A percentile compares a stretch with the other conserved stretches of the same genome.
Conservation (phyloP, 305 asterid species). For the Solanum hybrid region DNA sequence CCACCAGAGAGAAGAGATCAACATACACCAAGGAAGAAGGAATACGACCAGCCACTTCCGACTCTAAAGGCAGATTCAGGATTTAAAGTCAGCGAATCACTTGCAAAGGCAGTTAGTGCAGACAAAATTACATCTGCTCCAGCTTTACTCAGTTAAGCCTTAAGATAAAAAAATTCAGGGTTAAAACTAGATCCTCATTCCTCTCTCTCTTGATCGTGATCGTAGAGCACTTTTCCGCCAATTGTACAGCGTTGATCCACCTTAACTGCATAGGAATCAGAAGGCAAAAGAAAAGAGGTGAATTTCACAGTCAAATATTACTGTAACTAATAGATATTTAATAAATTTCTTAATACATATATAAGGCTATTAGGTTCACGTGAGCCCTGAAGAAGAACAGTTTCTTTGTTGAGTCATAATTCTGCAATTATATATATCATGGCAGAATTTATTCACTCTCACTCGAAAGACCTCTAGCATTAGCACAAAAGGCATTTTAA, state of each 20-base stretch:
- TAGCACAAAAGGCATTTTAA: slow-evolving; percentile 21
- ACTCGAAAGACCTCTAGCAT: slow-evolving; percentile 23
- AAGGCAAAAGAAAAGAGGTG: neutral
- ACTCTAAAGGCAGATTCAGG: neutral
- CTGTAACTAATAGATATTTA: neutral
- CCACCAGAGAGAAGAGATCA: neutral
- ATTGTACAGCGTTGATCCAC: neutral
- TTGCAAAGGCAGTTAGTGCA: neutral
- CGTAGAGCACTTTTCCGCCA: neutral
- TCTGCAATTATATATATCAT: slow-evolving; percentile 14
- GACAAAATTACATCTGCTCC: neutral
- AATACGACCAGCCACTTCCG: neutral
- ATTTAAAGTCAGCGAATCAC: neutral
- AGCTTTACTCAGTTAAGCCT: neutral
- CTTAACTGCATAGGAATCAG: neutral
- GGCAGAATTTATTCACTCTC: slow-evolving; percentile 32
- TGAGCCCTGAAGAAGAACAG: neutral
- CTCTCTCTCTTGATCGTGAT: neutral
- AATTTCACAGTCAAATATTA: neutral
- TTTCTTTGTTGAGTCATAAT: neutral
- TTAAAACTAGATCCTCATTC: neutral
- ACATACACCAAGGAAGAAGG: neutral
- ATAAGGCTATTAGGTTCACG: neutral
- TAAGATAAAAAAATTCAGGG: neutral
- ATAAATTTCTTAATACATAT: neutral